Percentiles rank a stretch among this genome's conserved stretches.
phyloP scores from a whole-genome alignment of 129 eudicot genomes.

The Deinandra increscens region DNA sequence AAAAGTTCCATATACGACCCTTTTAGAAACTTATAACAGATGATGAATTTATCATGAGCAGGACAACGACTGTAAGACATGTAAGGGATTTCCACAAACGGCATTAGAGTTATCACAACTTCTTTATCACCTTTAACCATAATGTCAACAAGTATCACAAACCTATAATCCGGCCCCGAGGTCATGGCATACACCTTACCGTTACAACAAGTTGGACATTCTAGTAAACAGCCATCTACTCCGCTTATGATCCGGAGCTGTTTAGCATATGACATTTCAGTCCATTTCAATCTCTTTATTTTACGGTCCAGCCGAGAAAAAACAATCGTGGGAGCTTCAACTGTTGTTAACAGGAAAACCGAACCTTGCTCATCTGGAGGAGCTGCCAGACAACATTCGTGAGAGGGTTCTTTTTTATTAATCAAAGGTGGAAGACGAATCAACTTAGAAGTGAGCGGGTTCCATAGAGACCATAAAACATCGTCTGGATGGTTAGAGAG shows the following conservation, averaged over 20 bases:
- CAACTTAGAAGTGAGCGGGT: neutral
- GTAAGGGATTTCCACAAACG: neutral
- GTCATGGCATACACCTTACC: neutral
- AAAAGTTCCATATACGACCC: neutral
- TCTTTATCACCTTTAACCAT: neutral
- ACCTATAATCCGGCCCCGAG: neutral
- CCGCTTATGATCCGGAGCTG: neutral
- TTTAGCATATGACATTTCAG: neutral
- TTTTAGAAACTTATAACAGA: neutral
- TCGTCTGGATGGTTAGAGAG: neutral
- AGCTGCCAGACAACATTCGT: slow-evolving; percentile 1
- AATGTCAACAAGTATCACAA: neutral
- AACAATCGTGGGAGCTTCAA: neutral
- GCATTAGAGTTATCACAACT: neutral
- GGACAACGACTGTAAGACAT: neutral
- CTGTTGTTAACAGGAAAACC: neutral
- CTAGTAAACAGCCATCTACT: neutral
- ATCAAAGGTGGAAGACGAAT: neutral
- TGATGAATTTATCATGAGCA: too few species aligned
- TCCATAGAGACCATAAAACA: neutral
- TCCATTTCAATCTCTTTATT: neutral
- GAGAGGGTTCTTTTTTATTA: neutral
- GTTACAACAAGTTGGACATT: neutral
- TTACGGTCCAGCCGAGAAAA: neutral
- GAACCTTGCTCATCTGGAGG: neutral